Conservation (phyloP, 805 yeast genomes). For the Sugiyamaella boreocaroliniensis region DNA sequence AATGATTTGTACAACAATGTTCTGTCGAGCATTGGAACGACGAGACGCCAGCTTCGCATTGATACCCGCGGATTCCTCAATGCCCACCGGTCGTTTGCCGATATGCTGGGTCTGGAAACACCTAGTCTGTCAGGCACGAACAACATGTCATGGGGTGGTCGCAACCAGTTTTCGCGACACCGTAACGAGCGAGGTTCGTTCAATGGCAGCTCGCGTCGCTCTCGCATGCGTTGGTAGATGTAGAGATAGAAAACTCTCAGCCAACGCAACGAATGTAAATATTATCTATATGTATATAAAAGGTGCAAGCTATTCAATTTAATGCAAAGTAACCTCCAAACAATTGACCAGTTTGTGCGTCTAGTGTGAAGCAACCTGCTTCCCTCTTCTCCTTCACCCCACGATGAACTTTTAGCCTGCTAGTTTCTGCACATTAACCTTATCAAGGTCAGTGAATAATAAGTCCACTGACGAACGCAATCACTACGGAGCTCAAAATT, state of each 20-base stretch:
- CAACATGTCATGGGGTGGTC: constrained; percentile 17
- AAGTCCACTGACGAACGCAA: too few species aligned
- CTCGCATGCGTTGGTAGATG: constrained; percentile 25
- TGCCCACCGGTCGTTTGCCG: constrained; percentile 24
- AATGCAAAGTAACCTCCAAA: too few species aligned
- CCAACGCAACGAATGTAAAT: not conserved
- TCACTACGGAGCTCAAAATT: too few species aligned
- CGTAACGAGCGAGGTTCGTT: constrained; percentile 9
- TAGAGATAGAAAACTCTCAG: too few species aligned
- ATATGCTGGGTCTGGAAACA: constrained; percentile 21
- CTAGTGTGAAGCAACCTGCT: too few species aligned
- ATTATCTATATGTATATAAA: too few species aligned
- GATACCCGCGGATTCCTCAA: constrained; percentile 16
- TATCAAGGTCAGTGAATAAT: too few species aligned
- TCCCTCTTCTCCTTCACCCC: too few species aligned
- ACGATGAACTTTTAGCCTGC: too few species aligned
- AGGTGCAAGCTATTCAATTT: too few species aligned
- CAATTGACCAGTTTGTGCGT: too few species aligned
- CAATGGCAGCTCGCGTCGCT: constrained; percentile 20
- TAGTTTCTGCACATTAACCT: too few species aligned
- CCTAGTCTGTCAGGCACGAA: constrained; percentile 16
- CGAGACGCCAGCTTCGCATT: constrained; percentile 18
- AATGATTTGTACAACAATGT: constrained; percentile 16
- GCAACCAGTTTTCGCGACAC: not conserved
- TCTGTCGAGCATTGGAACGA: constrained; percentile 23